These are phyloP conservation scores for Capsicum rhomboideum DNA, from an alignment of 257 asterid species.

Conservation along the genomic window DNA sequence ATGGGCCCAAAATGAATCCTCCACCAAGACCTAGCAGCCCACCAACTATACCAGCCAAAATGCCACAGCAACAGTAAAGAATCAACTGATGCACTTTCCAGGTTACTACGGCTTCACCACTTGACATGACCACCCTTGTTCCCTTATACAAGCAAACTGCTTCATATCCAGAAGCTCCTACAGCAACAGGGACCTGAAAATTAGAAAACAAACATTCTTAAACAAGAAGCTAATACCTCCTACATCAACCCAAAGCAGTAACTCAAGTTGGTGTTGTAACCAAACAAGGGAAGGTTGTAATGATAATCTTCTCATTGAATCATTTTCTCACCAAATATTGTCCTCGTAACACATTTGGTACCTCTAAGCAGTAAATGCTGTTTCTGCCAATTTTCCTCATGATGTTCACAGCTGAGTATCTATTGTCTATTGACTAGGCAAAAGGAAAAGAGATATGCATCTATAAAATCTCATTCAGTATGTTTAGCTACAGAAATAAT, in stretches of 20 bases:
- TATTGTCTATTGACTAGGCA: neutral
- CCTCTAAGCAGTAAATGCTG: neutral
- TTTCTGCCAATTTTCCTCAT: neutral
- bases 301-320: neutral
- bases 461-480: neutral
- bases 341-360: neutral
- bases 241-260: neutral
- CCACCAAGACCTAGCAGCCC: slow-evolving; percentile 68
- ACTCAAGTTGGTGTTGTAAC: neutral
- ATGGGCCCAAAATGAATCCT: slow-evolving; percentile 56
- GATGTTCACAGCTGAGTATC: neutral
- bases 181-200: slow-evolving; percentile 46
- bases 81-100: slow-evolving; percentile 43
- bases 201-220: neutral
- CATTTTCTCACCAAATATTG: neutral
- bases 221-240: neutral
- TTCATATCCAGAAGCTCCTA: slow-evolving; percentile 48
- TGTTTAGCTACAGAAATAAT: neutral
- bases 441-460: neutral
- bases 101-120: slow-evolving; percentile 25
- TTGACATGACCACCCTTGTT: slow-evolving; percentile 33
- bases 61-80: slow-evolving; percentile 42
- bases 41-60: slow-evolving; percentile 55
- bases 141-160: slow-evolving; percentile 50
- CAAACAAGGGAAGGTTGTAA: neutral